phyloP scores from a whole-genome alignment of 768 basidiomycete species.

The Pleurotus eryngii region DNA sequence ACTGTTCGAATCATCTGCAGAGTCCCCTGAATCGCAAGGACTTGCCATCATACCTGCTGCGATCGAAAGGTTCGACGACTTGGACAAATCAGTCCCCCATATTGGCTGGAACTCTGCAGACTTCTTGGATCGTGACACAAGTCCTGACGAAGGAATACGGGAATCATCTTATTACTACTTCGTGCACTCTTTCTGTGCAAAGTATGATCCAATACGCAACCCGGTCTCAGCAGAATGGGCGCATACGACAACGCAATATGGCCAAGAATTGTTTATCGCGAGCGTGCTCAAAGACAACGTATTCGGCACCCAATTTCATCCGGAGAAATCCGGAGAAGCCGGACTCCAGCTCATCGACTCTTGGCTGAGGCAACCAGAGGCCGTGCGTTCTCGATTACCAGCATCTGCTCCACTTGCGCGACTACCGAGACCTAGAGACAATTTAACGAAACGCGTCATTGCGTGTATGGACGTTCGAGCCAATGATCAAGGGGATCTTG shows the following conservation, averaged over 20 bases:
- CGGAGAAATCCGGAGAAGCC: slow-evolving; percentile 91
- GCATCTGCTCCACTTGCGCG: slow-evolving; percentile 31
- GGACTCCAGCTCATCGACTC: slow-evolving; percentile 76
- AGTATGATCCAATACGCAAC: slow-evolving; percentile 56
- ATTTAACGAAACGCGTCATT: slow-evolving; percentile 90
- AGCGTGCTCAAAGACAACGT: slow-evolving; percentile 79
- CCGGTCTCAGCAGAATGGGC: slow-evolving; percentile 69
- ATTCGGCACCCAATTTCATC: slow-evolving; percentile 95
- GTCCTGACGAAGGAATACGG: slow-evolving; percentile 17
- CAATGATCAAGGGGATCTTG: slow-evolving; percentile 93
- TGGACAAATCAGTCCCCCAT: slow-evolving; percentile 89
- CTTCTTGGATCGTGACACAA: slow-evolving; percentile 25
- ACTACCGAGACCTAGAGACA: slow-evolving; percentile 47
- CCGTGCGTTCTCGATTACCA: slow-evolving; percentile 31
- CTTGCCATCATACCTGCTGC: slow-evolving; percentile 79
- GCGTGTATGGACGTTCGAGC: slow-evolving; percentile 98
- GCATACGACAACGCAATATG: slow-evolving; percentile 89
- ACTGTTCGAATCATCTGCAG: slow-evolving; percentile 83
- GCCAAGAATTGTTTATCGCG: slow-evolving; percentile 88
- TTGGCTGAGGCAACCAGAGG: slow-evolving; percentile 68
- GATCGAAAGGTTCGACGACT: slow-evolving; percentile 70
- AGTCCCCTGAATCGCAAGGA: slow-evolving; percentile 67
- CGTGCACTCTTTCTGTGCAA: slow-evolving; percentile 92
- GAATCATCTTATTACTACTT: slow-evolving; percentile 84
- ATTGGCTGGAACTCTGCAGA: slow-evolving; percentile 95